These are phyloP conservation scores for Cystofilobasidium bisporidii DNA, from an alignment of 768 basidiomycete species.

Conservation along the genomic window DNA sequence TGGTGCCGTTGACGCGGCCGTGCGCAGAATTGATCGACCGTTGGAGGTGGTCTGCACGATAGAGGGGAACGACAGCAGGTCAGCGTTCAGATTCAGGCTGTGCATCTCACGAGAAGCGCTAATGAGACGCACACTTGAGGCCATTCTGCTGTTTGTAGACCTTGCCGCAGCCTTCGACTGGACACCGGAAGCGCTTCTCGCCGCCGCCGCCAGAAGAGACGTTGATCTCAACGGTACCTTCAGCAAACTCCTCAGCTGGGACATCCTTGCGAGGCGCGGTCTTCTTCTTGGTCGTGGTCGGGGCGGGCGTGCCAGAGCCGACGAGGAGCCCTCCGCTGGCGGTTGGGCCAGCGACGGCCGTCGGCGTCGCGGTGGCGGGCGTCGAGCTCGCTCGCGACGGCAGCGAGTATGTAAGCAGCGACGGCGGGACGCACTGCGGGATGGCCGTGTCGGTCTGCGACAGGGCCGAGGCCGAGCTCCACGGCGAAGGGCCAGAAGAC, in stretches of 20 bases:
- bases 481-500: conserved; percentile 16
- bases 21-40: conserved; percentile 29
- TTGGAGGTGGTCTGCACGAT: conserved; percentile 26
- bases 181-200: conserved; percentile 65
- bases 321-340: conserved; percentile 2
- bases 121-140: conserved; percentile 34
- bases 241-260: conserved; percentile 2
- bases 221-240: conserved; percentile 14
- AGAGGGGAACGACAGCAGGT: no score
- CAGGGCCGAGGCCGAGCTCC: conserved; percentile 27
- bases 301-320: not conserved
- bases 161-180: conserved; percentile 38
- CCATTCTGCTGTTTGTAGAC: conserved; percentile 40
- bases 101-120: not conserved
- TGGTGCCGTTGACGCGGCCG: conserved; percentile 22
- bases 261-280: conserved; percentile 6
- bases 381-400: conserved; percentile 10
- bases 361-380: not conserved
- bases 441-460: conserved; percentile 6
- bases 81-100: no score
- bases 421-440: conserved; percentile 26
- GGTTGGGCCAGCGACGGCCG: not conserved
- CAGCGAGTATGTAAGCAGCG: conserved; percentile 25
- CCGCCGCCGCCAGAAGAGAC: conserved; percentile 28
- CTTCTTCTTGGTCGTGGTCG: conserved; percentile 14